phyloP scores from a whole-genome alignment of 2,329 filamentous ascomycete genomes.

The Zalaria obscura region DNA sequence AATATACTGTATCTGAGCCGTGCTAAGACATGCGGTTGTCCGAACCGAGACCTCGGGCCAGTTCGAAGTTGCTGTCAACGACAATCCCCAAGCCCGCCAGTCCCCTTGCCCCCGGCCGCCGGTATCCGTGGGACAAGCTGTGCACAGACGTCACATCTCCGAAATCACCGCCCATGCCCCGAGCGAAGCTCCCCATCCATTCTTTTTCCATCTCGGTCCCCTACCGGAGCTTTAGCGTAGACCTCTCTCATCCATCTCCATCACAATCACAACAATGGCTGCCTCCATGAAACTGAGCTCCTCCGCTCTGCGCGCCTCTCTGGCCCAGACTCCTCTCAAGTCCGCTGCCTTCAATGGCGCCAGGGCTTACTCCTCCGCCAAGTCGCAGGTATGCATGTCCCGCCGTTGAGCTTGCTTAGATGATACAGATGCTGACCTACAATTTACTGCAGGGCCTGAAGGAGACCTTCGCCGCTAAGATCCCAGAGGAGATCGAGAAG shows the following conservation, averaged over 20 bases:
- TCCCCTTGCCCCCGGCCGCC: too few relatives aligned
- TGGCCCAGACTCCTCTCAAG: constrained; percentile 51
- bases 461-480: constrained; percentile 91
- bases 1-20: too few relatives aligned
- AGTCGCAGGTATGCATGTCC: constrained; percentile 54
- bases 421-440: constrained; percentile 11
- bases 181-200: constrained; percentile 1
- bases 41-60: too few relatives aligned
- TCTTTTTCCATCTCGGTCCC: too few relatives aligned
- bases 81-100: too few relatives aligned
- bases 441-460: constrained; percentile 64
- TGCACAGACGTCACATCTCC: neutral
- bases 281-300: constrained; percentile 69
- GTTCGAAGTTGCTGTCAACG: too few relatives aligned
- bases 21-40: too few relatives aligned
- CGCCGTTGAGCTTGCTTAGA: constrained; percentile 3
- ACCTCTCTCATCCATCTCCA: constrained; percentile 9
- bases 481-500: constrained; percentile 95
- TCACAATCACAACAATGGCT: constrained; percentile 51
- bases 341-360: constrained; percentile 64
- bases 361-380: constrained; percentile 88
- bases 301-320: constrained; percentile 52
- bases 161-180: neutral
- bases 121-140: too few relatives aligned
- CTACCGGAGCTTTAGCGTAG: constrained; percentile 2